phyloP scores from a whole-genome alignment of 441 rosid genomes.

The Macaranga tanarius region DNA sequence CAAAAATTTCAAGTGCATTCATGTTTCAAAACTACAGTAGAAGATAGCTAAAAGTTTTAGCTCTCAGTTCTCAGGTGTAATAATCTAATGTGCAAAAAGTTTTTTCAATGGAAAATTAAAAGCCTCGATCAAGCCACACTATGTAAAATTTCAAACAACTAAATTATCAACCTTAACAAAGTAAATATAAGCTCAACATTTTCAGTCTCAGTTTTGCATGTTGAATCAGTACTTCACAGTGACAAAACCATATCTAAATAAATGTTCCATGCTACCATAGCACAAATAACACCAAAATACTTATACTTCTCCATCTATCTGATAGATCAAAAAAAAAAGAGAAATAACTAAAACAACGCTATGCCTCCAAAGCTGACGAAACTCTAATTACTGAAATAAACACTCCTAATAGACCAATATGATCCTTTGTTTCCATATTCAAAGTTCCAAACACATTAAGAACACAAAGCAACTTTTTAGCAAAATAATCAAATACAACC shows the following conservation, averaged over 20 bases:
- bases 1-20: constrained; percentile 18
- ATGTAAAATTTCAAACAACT: constrained; percentile 3
- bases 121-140: not conserved
- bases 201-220: not conserved
- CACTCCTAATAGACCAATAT: constrained; percentile 6
- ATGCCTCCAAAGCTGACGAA: constrained; percentile 16
- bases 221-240: not conserved
- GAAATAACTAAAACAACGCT: constrained; percentile 8
- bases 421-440: constrained; percentile 7
- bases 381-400: constrained; percentile 1
- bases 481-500: constrained; percentile 22
- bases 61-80: not conserved
- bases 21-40: not conserved
- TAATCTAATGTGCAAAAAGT: not conserved
- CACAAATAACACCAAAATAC: constrained; percentile 1
- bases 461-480: constrained; percentile 13
- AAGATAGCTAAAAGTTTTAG: constrained; percentile 3
- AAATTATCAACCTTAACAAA: not conserved
- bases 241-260: constrained; percentile 1
- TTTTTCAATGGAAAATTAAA: not conserved
- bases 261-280: constrained; percentile 3
- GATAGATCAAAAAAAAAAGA: not conserved
- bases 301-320: not conserved
- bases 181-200: not conserved
- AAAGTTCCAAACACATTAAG: constrained; percentile 10